These are phyloP conservation scores for Mollisiaceae sp. DNA, from an alignment of 2,329 filamentous ascomycete species.

Conservation along the genomic window DNA sequence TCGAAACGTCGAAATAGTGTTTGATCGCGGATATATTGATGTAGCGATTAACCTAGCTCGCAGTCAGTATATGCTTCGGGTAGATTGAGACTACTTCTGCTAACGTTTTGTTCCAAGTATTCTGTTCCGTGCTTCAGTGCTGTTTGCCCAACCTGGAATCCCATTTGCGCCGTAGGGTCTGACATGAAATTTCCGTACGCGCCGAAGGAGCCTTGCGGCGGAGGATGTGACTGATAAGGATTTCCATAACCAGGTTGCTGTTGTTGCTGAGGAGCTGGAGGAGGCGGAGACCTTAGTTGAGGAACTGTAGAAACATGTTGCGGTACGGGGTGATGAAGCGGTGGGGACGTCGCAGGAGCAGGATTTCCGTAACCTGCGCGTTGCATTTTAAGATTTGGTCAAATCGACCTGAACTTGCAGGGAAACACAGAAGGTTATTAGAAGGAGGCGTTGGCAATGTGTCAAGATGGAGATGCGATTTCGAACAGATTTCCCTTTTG, in stretches of 20 bases:
- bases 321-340: conserved; percentile 94
- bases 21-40: conserved; percentile 93
- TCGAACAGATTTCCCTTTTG: conserved; percentile 6
- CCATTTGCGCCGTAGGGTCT: conserved; percentile 93
- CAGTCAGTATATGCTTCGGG: conserved; percentile 25
- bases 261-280: conserved; percentile 72
- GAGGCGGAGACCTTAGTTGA: conserved; percentile 91
- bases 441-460: background rate
- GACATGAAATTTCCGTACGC: conserved; percentile 93
- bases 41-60: conserved; percentile 73
- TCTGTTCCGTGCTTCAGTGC: conserved; percentile 92
- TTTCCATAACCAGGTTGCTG: conserved; percentile 71
- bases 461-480: background rate
- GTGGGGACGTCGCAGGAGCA: conserved; percentile 75
- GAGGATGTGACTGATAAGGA: conserved; percentile 69
- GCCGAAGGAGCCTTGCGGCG: conserved; percentile 58
- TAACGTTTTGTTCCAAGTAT: conserved; percentile 92
- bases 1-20: conserved; percentile 99
- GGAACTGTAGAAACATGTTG: conserved; percentile 98
- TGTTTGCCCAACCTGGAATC: conserved; percentile 90
- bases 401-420: conserved; percentile 11
- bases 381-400: conserved; percentile 67
- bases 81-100: conserved; percentile 33
- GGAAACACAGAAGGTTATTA: background rate
- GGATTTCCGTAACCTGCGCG: conserved; percentile 79